Evolutionary conservation across 2,329 filamentous ascomycete species (phyloP).

Genomic region (Calonectria henricotiae): DNA sequence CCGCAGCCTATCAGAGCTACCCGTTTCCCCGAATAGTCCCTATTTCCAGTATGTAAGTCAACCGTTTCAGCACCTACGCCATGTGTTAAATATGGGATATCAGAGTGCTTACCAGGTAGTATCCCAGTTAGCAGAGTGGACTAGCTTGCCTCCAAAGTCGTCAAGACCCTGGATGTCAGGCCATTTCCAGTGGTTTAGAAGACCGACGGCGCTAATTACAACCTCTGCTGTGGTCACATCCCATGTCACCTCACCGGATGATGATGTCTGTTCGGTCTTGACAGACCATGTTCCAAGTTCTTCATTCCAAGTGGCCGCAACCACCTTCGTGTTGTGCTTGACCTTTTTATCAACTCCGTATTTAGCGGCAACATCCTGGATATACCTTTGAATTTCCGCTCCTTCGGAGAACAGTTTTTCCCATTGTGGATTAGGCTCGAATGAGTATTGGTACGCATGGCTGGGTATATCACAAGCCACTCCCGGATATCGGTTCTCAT

Average conservation of each 20-base stretch:
- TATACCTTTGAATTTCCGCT: conserved; percentile 5
- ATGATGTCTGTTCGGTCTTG: background rate
- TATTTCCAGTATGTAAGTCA: background rate
- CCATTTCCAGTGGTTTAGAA: conserved; percentile 18
- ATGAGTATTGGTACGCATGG: conserved; percentile 8
- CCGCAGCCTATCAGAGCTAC: conserved; percentile 7
- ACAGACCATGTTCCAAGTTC: background rate
- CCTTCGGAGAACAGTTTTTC: conserved; percentile 12
- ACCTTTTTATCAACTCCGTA: conserved; percentile 8
- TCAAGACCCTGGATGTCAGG: conserved; percentile 1
- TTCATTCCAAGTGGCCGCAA: conserved; percentile 4
- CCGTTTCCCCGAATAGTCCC: conserved; percentile 1
- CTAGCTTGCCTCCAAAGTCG: conserved; percentile 1
- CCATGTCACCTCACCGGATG: background rate
- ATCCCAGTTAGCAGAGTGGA: conserved; percentile 12
- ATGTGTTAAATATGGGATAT: too few species aligned
- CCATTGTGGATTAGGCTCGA: conserved; percentile 3
- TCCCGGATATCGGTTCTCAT: conserved; percentile 12
- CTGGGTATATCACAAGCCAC: conserved; percentile 11
- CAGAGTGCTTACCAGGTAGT: conserved; percentile 1
- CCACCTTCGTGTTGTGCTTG: conserved; percentile 3
- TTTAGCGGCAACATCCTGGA: background rate
- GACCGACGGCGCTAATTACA: background rate
- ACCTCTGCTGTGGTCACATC: conserved; percentile 1
- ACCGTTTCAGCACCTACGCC: too few species aligned